phyloP scores from a whole-genome alignment of 352 stramenopile genomes.

The Globisporangium camurandrum region DNA sequence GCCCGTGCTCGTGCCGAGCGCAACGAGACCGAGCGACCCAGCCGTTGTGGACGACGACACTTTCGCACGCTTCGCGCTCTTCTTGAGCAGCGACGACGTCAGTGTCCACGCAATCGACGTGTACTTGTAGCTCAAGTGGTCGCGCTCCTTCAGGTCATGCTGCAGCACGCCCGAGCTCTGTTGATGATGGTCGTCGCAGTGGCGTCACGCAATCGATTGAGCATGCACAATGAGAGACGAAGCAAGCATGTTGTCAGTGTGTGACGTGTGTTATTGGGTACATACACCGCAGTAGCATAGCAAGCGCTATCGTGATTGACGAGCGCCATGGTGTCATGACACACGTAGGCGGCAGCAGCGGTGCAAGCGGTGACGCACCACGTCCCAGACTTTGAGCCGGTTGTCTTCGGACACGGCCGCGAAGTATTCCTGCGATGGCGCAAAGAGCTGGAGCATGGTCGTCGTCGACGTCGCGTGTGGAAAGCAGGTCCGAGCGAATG shows the following conservation, averaged over 20 bases:
- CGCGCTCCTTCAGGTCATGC: constrained; percentile 74
- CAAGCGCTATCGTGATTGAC: not conserved
- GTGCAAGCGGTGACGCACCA: constrained; percentile 31
- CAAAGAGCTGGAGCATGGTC: constrained; percentile 64
- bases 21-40: constrained; percentile 39
- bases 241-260: not conserved
- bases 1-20: constrained; percentile 64
- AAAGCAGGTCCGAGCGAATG: not conserved
- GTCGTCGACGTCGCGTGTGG: not conserved
- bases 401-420: constrained; percentile 75
- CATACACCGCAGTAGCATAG: not conserved
- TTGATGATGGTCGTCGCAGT: not conserved
- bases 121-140: constrained; percentile 82
- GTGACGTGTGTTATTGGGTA: not conserved
- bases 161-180: constrained; percentile 50
- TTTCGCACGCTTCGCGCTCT: constrained; percentile 41
- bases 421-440: constrained; percentile 67
- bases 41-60: constrained; percentile 1
- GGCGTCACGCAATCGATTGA: not conserved
- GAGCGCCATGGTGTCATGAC: not conserved
- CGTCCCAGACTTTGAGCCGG: constrained; percentile 78
- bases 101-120: constrained; percentile 67
- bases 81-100: constrained; percentile 23
- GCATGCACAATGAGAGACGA: not conserved
- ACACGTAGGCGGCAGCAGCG: too few species aligned